A percentile compares a stretch with the other conserved stretches of the same genome.
phyloP scores from a whole-genome alignment of 352 stramenopile species.

The Phytophthora melonis region DNA sequence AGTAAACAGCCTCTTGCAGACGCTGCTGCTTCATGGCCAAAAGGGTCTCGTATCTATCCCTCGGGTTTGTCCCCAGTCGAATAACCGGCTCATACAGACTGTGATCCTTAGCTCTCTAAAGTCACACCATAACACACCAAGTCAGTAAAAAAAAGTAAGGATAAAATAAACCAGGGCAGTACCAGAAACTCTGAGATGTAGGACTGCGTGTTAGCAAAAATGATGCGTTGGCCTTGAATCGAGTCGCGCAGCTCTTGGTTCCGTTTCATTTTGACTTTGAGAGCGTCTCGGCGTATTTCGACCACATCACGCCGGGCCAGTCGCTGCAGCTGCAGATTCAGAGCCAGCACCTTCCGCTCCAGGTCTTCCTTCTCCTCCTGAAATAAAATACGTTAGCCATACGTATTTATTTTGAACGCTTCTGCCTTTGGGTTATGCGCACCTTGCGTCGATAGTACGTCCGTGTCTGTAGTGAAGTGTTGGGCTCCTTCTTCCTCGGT shows the following conservation, averaged over 20 bases:
- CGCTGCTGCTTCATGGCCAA: slow-evolving; percentile 48
- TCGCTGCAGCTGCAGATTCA: slow-evolving; percentile 41
- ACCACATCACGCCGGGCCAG: slow-evolving; percentile 30
- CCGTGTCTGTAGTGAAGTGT: slow-evolving; percentile 23
- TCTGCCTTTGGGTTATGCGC: neutral
- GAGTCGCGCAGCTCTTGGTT: slow-evolving; percentile 42
- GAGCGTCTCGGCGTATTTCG: slow-evolving; percentile 36
- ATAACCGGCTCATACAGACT: slow-evolving; percentile 48
- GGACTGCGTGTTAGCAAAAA: slow-evolving; percentile 48
- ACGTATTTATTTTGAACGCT: neutral
- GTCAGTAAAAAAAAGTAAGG: neutral
- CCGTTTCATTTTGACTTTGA: slow-evolving; percentile 27
- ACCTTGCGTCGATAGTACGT: slow-evolving; percentile 66
- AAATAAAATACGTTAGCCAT: neutral
- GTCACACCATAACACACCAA: neutral
- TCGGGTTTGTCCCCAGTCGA: slow-evolving; percentile 32
- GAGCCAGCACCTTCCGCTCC: slow-evolving; percentile 33
- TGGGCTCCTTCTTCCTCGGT: slow-evolving; percentile 16
- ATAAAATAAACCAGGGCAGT: neutral
- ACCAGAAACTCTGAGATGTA: slow-evolving; percentile 51
- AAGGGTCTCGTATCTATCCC: slow-evolving; percentile 40
- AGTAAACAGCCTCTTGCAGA: slow-evolving; percentile 46
- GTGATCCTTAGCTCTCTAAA: slow-evolving; percentile 41
- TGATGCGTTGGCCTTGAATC: slow-evolving; percentile 49
- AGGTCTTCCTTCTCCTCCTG: slow-evolving; percentile 51